Conservation (phyloP, 2,329 filamentous ascomycete species). For the Sporothrix sp. region DNA sequence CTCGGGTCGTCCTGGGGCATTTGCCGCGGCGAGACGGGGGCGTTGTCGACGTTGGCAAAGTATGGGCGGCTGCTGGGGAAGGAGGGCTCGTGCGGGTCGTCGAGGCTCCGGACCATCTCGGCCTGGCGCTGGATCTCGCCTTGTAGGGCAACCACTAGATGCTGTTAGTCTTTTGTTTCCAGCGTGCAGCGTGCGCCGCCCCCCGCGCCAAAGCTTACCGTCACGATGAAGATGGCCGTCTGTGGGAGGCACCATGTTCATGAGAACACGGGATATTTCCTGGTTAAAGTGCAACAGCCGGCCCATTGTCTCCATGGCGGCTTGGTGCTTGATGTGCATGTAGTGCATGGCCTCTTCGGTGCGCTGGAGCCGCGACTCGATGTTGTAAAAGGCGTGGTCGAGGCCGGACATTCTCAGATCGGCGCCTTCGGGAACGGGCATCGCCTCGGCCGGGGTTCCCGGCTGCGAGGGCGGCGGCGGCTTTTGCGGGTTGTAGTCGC, state of each 20-base stretch:
- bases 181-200: no score
- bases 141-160: slow-evolving; percentile 46
- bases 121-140: slow-evolving; percentile 51
- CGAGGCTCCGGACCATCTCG: slow-evolving; percentile 45
- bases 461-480: slow-evolving; percentile 64
- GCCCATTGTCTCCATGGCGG: slow-evolving; percentile 68
- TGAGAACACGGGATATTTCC: slow-evolving; percentile 67
- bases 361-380: slow-evolving; percentile 64
- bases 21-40: slow-evolving; percentile 80
- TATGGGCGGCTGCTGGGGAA: slow-evolving; percentile 56
- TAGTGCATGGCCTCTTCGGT: slow-evolving; percentile 75
- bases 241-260: slow-evolving; percentile 61
- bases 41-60: slow-evolving; percentile 59
- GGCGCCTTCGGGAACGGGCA: slow-evolving; percentile 62
- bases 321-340: slow-evolving; percentile 71
- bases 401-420: slow-evolving; percentile 66
- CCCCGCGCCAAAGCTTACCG: slow-evolving; percentile 44
- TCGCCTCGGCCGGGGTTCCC: slow-evolving; percentile 73
- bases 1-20: slow-evolving; percentile 76
- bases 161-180: slow-evolving; percentile 13
- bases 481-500: slow-evolving; percentile 78
- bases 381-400: slow-evolving; percentile 75
- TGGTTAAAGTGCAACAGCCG: slow-evolving; percentile 68
- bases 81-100: slow-evolving; percentile 58
- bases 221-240: slow-evolving; percentile 75